Evolutionary conservation across 2,329 filamentous ascomycete genomes (phyloP), one percentile per base, ranked within the genome.

Genomic region (Ophiostoma sp.): DNA sequence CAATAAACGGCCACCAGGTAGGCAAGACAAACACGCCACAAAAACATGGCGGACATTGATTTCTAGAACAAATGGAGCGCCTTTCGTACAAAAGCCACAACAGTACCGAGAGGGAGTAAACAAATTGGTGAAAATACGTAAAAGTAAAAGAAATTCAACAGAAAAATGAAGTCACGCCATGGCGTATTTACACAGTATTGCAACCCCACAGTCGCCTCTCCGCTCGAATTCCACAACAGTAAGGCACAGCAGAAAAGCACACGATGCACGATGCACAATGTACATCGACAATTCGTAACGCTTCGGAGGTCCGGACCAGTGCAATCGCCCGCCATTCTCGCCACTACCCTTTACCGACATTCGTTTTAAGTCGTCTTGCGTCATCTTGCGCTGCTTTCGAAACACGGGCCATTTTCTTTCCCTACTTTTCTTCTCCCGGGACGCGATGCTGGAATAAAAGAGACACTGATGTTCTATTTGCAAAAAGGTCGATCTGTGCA

Each of bases 231-330:
- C 9, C 61, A 45, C 61, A 45, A 19, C 61, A 28, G 61, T n/a
- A 42, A 42, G 22, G 33, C 59, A 39, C 33, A 39, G 33, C 25
- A 33, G n/a, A 33, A 2, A 31, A 5, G 57, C 28, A 68, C 25
- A 42, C 33, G 59, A 63, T 42, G n/a, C 50, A 28, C 50, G 6
- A 33, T 22, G 22, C 36, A 28, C 36, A 3, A 68, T 50, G 64
- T 28, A 5, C 25, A 50, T 33, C 42, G 22, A n/a, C 22, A 17
- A 45, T 7, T 25, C 22, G 22, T 7, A 39, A 39, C 17, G 17
- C 31, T 39, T 69, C 66, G 66, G 66, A 69, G 66, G 66, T 69
- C 66, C 66, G 66, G 48, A 5, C 45, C 45, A 50, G 31, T 55
- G 11, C 66, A 50, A 33, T 33, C 42, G 33, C 31, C 28, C 19